Base-by-base conservation (phyloP, 768 basidiomycete genomes). In the Lactarius sanguifluus region DNA sequence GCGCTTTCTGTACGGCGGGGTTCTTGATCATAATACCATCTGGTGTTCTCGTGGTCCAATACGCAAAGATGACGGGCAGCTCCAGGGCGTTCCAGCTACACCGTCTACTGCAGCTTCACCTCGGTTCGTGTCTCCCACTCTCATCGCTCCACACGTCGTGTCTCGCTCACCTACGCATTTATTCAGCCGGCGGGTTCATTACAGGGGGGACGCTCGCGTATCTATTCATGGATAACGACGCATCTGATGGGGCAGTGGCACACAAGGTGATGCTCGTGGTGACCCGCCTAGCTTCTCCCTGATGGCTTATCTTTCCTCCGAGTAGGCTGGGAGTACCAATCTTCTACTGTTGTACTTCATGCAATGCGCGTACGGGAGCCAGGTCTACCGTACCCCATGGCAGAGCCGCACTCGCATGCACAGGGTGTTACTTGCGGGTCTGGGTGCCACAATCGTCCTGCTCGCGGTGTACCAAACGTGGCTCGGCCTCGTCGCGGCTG, bases 11-110 rank as follows among this genome's bases (percentile, higher is more conserved):
- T 68, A 73, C 81, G 0, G 75, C 79, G 40, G 87, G 85, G 1
- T 86, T 86, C 72, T 75, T 88, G 57, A 75, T 87, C 59, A 70
- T 88, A 20, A 79, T 89, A 10, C 87, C 87, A 4, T 64, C 83
- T 36, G 86, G 87, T n/a, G 80, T 79, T 13, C 75, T 88, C 67
- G 75, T 85, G 52, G 82, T 83, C 32, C 80, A 86, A 65, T 86
- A 82, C 69, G 72, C 79, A 81, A 68, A 82, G 78, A 30, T 75
- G 73, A 45, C 76, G 71, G 80, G 85, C 73, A 73, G 80, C 74
- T 54, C 66, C 61, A 69, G 79, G 75, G 3, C 87, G 85, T 70
- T 81, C 76, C 74, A 66, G 28, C 79, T 47, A 78, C 85, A 66
- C 85, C 87, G 67, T 71, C 84, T 57, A 63, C 81, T 61, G 54